Conservation (phyloP, 495 filamentous ascomycete genomes). For the Penicillium turbatum region DNA sequence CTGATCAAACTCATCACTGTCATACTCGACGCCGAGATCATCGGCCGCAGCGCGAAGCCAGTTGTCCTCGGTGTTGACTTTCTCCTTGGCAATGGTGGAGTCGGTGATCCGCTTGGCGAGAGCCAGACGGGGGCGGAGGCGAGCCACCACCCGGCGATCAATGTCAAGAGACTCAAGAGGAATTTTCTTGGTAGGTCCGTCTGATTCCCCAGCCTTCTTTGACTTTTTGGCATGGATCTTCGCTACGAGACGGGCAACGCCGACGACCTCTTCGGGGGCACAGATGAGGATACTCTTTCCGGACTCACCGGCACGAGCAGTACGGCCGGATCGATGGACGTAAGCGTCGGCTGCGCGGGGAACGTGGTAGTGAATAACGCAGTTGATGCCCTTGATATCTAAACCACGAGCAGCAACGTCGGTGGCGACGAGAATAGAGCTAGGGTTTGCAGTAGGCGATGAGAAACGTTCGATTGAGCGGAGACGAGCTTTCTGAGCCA, state of each 20-base stretch:
- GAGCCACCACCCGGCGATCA: slow-evolving; percentile 71
- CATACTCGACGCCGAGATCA: slow-evolving; percentile 90
- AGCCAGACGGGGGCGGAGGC: slow-evolving; percentile 66
- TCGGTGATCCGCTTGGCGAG: slow-evolving; percentile 86
- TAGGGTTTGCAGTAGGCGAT: slow-evolving; percentile 48
- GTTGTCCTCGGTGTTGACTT: slow-evolving; percentile 73
- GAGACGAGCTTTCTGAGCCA: slow-evolving; percentile 95
- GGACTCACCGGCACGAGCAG: slow-evolving; percentile 71
- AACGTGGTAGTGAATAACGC: slow-evolving; percentile 92
- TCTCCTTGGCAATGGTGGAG: slow-evolving; percentile 76
- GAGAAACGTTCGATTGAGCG: slow-evolving; percentile 90
- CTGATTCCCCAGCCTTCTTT: slow-evolving; percentile 24
- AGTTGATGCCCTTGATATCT: slow-evolving; percentile 83
- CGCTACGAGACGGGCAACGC: slow-evolving; percentile 74
- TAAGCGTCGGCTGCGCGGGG: slow-evolving; percentile 89
- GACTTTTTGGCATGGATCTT: slow-evolving; percentile 70
- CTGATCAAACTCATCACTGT: slow-evolving; percentile 75
- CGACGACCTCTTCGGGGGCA: slow-evolving; percentile 82
- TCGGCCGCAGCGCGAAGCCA: slow-evolving; percentile 83
- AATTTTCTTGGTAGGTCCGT: slow-evolving; percentile 48
- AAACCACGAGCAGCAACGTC: slow-evolving; percentile 96
- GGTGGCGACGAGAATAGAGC: slow-evolving; percentile 82
- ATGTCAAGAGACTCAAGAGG: slow-evolving; percentile 75
- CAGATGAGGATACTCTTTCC: slow-evolving; percentile 85
- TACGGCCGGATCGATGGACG: slow-evolving; percentile 92